A percentile compares a stretch with the other conserved stretches of the same genome.
These are phyloP conservation scores for Falciphora oryzae DNA, from an alignment of 2,329 filamentous ascomycete species.

Conservation along the genomic window DNA sequence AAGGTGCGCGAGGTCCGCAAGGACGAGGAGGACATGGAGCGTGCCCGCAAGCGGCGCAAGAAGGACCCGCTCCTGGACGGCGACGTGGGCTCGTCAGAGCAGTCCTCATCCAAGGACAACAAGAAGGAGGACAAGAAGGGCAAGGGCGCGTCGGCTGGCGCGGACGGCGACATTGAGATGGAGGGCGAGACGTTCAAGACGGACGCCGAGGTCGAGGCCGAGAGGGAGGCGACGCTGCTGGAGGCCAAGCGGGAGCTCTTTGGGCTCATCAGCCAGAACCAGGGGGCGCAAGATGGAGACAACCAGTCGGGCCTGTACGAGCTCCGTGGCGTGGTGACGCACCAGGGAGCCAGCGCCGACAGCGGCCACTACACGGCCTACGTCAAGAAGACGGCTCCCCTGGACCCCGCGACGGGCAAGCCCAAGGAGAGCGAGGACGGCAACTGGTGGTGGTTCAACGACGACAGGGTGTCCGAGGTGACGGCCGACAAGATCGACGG, in stretches of 20 bases:
- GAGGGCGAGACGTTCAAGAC: slow-evolving; percentile 76
- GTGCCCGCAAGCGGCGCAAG: slow-evolving; percentile 88
- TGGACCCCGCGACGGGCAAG: slow-evolving; percentile 73
- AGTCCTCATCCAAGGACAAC: slow-evolving; percentile 35
- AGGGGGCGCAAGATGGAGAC: slow-evolving; percentile 71
- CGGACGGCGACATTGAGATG: slow-evolving; percentile 69
- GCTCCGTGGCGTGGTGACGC: slow-evolving; percentile 86
- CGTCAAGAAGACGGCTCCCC: slow-evolving; percentile 78
- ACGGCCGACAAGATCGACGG: slow-evolving; percentile 85
- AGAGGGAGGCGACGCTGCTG: slow-evolving; percentile 69
- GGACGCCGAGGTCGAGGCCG: slow-evolving; percentile 85
- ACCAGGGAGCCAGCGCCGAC: slow-evolving; percentile 94
- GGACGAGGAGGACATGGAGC: slow-evolving; percentile 89
- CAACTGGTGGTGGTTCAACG: slow-evolving; percentile 99
- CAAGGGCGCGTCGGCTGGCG: slow-evolving; percentile 20
- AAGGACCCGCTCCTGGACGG: slow-evolving; percentile 36
- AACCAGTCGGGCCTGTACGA: slow-evolving; percentile 97
- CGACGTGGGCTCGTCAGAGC: slow-evolving; percentile 17
- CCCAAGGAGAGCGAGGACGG: slow-evolving; percentile 60
- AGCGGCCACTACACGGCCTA: slow-evolving; percentile 98
- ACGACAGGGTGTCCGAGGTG: slow-evolving; percentile 94
- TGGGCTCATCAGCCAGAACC: slow-evolving; percentile 66
- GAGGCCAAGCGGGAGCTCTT: slow-evolving; percentile 84
- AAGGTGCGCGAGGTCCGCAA: slow-evolving; percentile 93
- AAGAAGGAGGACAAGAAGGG: slow-evolving; percentile 32